These are phyloP conservation scores for Malus hybrid DNA, from an alignment of 331 rosid genomes.

Conservation along the genomic window DNA sequence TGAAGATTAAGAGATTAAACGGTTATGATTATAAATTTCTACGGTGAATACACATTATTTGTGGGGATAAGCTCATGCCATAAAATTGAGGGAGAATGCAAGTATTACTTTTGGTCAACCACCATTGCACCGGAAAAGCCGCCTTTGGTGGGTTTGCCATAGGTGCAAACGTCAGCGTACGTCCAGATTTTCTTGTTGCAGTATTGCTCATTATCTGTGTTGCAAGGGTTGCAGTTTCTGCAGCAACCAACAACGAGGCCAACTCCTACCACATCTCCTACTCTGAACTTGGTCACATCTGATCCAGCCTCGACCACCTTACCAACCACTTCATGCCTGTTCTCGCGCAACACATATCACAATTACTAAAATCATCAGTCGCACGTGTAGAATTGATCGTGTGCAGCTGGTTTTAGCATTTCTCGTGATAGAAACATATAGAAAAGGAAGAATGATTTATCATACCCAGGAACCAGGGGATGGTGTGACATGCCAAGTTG, in stretches of 20 bases:
- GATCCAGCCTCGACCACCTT: constrained; percentile 81
- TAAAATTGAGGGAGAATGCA: background rate
- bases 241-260: constrained; percentile 84
- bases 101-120: constrained; percentile 61
- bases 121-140: constrained; percentile 72
- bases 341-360: too few species aligned
- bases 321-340: constrained; percentile 79
- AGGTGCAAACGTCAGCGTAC: constrained; percentile 58
- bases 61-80: background rate
- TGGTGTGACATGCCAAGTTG: constrained; percentile 81
- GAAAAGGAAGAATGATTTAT: too few species aligned
- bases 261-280: constrained; percentile 65
- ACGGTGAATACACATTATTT: too few species aligned
- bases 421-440: too few species aligned
- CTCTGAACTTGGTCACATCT: constrained; percentile 43
- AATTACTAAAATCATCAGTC: too few species aligned
- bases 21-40: too few species aligned
- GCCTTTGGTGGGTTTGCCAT: constrained; percentile 79
- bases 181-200: constrained; percentile 77
- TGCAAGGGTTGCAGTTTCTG: constrained; percentile 55
- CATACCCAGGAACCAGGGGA: constrained; percentile 91
- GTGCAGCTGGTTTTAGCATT: too few species aligned
- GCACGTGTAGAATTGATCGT: too few species aligned
- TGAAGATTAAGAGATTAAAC: too few species aligned
- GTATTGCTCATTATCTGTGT: constrained; percentile 63